Base-by-base conservation (phyloP, 1,284 basidiomycete species). In the Ceratobasidium sp. region DNA sequence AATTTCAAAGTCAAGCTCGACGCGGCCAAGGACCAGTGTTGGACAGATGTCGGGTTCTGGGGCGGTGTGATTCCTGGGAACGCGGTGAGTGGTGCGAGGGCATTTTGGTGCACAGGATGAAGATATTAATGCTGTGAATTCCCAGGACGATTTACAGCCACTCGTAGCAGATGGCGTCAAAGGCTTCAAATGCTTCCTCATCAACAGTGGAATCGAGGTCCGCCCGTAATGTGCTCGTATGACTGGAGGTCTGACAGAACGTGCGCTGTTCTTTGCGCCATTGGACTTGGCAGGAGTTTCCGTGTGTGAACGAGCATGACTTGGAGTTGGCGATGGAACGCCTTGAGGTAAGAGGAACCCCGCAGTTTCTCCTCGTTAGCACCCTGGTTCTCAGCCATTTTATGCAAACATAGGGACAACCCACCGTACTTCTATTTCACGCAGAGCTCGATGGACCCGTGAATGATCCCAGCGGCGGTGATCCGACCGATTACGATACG, bases 111-210 rank as follows among this genome's bases (percentile, higher is more conserved):
- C 48, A 54, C 36, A 42, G 63, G 40, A 42, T 54, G 49, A 25
- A 2, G 8, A 48, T 14, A 46, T 40, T 69, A 23, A 69, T 25
- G 14, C 18, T 53, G 14, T 38, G 48, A 66, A n/a, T 16, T 30
- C 44, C 40, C 77, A 93, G 91, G 78, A 81, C 66, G 84, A 94
- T 77, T 84, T 95, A 54, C 76, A 78, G 70, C 87, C 89, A 4
- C 83, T 97, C 40, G 82, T 95, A 16, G 80, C 86, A 33, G 86
- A 86, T 46, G 95, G 95, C 7, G 91, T 95, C 30, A 92, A 90
- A 81, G 95, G 95, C 0, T 97, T 97, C 85, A 97, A 97, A 80
- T 96, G 94, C 79, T 97, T 97, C 81, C 82, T 97, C 77, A 95
- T 95, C 76, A 90, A 96, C 75, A 95, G 93, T 77, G 95, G 95